Percentiles rank a stretch among this genome's conserved stretches.
These are phyloP conservation scores for Stylosanthes scabra DNA, from an alignment of 331 rosid genomes.

Conservation along the genomic window DNA sequence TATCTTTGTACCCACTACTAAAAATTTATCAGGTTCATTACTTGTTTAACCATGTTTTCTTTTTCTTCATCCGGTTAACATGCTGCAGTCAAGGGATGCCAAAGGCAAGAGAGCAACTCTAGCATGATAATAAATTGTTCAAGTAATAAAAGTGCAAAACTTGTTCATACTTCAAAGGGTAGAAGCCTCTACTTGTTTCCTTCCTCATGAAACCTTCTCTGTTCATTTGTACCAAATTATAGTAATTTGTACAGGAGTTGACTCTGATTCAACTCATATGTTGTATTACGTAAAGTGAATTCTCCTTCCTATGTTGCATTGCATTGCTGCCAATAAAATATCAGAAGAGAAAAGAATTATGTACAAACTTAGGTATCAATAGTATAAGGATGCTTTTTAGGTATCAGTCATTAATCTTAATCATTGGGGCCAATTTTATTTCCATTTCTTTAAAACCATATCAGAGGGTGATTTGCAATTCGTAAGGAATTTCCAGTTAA, in stretches of 20 bases:
- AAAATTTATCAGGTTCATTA: not conserved
- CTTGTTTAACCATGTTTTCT: constrained; percentile 10
- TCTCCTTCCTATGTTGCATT: constrained; percentile 9
- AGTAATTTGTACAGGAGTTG: constrained; percentile 30
- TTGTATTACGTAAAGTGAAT: constrained; percentile 26
- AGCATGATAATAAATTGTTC: constrained; percentile 54
- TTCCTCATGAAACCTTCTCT: constrained; percentile 21
- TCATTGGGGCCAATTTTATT: too few relatives aligned
- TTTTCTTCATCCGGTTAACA: constrained; percentile 25
- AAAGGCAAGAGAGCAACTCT: constrained; percentile 96
- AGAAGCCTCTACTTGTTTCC: constrained; percentile 24
- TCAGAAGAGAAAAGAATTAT: constrained; percentile 7
- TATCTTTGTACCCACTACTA: not conserved
- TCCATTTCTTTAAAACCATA: too few relatives aligned
- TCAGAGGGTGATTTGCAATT: too few relatives aligned
- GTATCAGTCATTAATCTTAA: too few relatives aligned
- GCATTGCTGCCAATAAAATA: constrained; percentile 18
- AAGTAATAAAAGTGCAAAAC: constrained; percentile 15
- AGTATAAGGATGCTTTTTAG: too few relatives aligned
- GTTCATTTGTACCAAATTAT: constrained; percentile 18
- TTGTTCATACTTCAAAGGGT: constrained; percentile 11
- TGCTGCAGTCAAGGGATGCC: constrained; percentile 87
- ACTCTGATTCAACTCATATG: constrained; percentile 27
- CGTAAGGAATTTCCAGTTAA: too few relatives aligned
- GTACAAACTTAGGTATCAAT: not conserved